These are phyloP conservation scores for Neopestalotiopsis rosae DNA, from an alignment of 2,329 filamentous ascomycete species.

Conservation along the genomic window DNA sequence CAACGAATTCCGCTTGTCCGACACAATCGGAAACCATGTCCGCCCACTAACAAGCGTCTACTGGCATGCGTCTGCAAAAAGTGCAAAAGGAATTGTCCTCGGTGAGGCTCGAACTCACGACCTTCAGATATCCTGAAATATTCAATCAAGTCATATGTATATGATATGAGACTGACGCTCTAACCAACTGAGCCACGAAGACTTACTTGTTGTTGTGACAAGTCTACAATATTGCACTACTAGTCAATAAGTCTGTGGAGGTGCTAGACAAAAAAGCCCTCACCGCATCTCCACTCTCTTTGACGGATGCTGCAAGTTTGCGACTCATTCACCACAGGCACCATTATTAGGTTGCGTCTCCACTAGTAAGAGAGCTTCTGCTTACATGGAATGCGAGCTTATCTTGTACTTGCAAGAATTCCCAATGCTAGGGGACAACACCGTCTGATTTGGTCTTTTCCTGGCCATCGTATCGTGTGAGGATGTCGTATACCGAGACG, in stretches of 20 bases:
- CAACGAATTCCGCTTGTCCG: not conserved
- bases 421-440: too few species aligned
- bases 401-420: too few species aligned
- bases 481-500: too few species aligned
- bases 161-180: conserved; percentile 48
- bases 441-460: too few species aligned
- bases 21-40: not conserved
- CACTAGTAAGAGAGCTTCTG: too few species aligned
- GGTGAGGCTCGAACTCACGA: conserved; percentile 14
- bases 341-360: too few species aligned
- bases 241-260: not conserved
- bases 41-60: not conserved
- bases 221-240: not conserved
- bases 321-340: not conserved
- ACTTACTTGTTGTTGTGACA: conserved; percentile 24
- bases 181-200: conserved; percentile 49
- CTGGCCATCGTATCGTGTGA: too few species aligned
- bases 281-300: not conserved
- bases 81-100: conserved; percentile 9
- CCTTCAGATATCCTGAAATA: conserved; percentile 16
- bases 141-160: conserved; percentile 14
- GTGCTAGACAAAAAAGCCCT: not conserved
- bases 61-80: too few species aligned
- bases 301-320: not conserved
- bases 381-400: too few species aligned